Conservation (phyloP, 148 eudicot species). For the Dianthus caryophyllus region DNA sequence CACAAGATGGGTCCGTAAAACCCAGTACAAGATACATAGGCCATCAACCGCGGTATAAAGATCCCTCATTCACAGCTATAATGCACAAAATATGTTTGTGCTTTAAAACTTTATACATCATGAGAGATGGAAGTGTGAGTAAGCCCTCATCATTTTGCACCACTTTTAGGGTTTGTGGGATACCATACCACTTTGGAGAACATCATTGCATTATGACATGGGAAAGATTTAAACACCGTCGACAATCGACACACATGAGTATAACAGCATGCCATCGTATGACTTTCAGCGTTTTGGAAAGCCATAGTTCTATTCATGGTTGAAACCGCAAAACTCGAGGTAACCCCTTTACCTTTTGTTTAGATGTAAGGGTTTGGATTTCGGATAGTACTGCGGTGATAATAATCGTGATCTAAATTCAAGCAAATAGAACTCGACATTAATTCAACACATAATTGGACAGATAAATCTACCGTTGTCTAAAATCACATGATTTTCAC, state of each 20-base stretch:
- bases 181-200: slow-evolving; percentile 4
- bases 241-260: background rate
- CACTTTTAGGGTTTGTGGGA: slow-evolving; percentile 18
- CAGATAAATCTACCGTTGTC: background rate
- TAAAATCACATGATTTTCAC: background rate
- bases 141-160: slow-evolving; percentile 21
- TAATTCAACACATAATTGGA: too few species aligned
- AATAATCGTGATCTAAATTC: too few species aligned
- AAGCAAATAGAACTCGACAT: too few species aligned
- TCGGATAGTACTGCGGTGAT: too few species aligned
- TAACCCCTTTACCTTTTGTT: background rate
- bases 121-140: slow-evolving; percentile 18
- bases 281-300: background rate
- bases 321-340: background rate
- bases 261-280: background rate
- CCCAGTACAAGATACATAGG: slow-evolving; percentile 4
- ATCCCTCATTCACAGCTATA: slow-evolving; percentile 10
- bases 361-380: background rate
- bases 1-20: slow-evolving; percentile 14
- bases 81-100: slow-evolving; percentile 6
- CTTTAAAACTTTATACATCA: slow-evolving; percentile 18
- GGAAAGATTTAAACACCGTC: slow-evolving; percentile 7
- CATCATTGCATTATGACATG: slow-evolving; percentile 7
- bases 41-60: slow-evolving; percentile 14
- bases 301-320: background rate